These are phyloP conservation scores for Boletus pseudo-olivaceus DNA, from an alignment of 768 basidiomycete species.

Conservation along the genomic window DNA sequence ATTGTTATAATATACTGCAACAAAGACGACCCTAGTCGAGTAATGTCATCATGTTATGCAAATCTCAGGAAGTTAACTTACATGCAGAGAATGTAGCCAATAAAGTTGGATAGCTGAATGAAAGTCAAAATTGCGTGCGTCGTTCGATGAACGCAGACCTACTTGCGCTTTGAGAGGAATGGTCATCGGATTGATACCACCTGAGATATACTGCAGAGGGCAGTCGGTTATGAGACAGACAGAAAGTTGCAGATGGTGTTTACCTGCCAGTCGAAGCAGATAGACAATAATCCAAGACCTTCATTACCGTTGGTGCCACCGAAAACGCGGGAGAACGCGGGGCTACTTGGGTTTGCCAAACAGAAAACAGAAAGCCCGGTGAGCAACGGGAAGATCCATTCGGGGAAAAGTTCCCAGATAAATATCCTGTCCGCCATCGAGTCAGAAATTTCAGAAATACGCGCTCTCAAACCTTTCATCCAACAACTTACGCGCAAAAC, in stretches of 20 bases:
- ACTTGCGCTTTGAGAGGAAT: constrained; percentile 55
- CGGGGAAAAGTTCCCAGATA: constrained; percentile 24
- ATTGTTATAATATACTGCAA: constrained; percentile 42
- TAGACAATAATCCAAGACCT: constrained; percentile 55
- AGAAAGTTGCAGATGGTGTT: constrained; percentile 20
- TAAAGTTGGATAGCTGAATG: constrained; percentile 40
- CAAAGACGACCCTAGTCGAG: constrained; percentile 35
- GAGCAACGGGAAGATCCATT: constrained; percentile 51
- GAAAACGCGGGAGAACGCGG: constrained; percentile 44
- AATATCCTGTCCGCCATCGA: constrained; percentile 32
- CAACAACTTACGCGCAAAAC: constrained; percentile 27
- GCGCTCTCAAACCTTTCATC: constrained; percentile 3
- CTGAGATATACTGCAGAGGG: constrained; percentile 21
- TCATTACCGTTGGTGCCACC: constrained; percentile 68
- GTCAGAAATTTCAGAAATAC: background rate
- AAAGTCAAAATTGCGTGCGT: background rate
- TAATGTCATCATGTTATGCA: background rate
- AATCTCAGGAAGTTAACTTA: constrained; percentile 19
- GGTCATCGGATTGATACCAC: constrained; percentile 44
- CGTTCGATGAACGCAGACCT: background rate
- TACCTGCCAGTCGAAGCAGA: constrained; percentile 57
- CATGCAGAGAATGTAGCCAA: constrained; percentile 56
- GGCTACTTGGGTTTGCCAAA: constrained; percentile 42
- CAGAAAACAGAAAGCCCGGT: constrained; percentile 65
- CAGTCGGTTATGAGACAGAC: background rate